Conservation (phyloP, 768 basidiomycete genomes). For the Mycena indigotica region DNA sequence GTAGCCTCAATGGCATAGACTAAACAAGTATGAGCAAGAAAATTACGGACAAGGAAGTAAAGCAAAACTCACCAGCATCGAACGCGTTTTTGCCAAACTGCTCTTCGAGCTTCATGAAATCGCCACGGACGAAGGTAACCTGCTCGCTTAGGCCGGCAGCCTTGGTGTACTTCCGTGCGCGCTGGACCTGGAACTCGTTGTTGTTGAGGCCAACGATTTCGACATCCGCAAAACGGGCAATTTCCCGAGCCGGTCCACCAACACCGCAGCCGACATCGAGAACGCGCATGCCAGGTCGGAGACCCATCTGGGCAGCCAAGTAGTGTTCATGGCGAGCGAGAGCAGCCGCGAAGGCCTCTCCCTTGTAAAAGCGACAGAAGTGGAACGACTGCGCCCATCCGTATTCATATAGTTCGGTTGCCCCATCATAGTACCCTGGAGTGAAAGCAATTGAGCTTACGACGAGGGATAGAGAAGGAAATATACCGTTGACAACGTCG, state of each 20-base stretch:
- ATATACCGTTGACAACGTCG: constrained; percentile 89
- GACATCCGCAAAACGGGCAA: constrained; percentile 87
- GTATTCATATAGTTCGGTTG: constrained; percentile 93
- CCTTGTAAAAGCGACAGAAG: constrained; percentile 96
- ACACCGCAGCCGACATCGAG: constrained; percentile 99
- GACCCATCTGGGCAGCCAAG: constrained; percentile 81
- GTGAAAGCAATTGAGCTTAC: constrained; percentile 1
- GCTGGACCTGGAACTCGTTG: constrained; percentile 91
- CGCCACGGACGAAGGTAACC: constrained; percentile 85
- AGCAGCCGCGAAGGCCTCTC: constrained; percentile 72
- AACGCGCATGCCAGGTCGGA: constrained; percentile 91
- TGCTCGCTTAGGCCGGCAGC: constrained; percentile 73
- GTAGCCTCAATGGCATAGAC: constrained; percentile 99
- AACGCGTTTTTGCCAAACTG: constrained; percentile 92
- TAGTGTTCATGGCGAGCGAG: constrained; percentile 97
- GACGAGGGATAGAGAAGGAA: not conserved
- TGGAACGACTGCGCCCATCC: constrained; percentile 93
- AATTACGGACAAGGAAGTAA: not conserved
- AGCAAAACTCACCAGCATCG: constrained; percentile 75
- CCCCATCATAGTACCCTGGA: constrained; percentile 93
- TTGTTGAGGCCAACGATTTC: constrained; percentile 89
- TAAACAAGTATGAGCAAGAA: constrained; percentile 28
- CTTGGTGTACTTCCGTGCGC: constrained; percentile 83
- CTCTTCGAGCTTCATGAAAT: constrained; percentile 94
- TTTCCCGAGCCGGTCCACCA: constrained; percentile 95